Percentiles rank a stretch among this genome's conserved stretches.
phyloP scores from a whole-genome alignment of 2,329 filamentous ascomycete genomes.

The Lachnellula willkommii region DNA sequence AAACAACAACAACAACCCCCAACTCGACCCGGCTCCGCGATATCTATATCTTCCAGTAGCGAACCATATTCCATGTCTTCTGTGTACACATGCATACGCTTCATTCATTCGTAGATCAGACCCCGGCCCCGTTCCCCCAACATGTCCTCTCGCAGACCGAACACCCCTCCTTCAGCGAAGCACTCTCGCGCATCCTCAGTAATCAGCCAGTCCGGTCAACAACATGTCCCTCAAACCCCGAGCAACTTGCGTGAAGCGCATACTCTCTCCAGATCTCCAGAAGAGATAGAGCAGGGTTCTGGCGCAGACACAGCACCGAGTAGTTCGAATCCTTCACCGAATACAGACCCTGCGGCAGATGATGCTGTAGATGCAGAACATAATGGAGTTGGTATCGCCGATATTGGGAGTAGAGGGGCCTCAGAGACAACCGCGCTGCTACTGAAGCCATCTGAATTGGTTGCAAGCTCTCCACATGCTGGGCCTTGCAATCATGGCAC shows the following conservation, averaged over 20 bases:
- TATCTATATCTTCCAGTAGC: background rate
- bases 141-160: conserved; percentile 6
- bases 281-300: conserved; percentile 2
- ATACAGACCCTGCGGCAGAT: conserved; percentile 16
- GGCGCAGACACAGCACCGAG: conserved; percentile 7
- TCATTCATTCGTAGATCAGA: background rate
- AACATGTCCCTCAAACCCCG: conserved; percentile 19
- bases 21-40: background rate
- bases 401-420: conserved; percentile 15
- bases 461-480: conserved; percentile 24
- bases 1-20: background rate
- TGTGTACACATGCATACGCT: background rate
- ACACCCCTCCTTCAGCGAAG: conserved; percentile 1
- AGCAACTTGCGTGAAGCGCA: conserved; percentile 23
- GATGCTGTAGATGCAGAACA: conserved; percentile 10
- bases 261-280: conserved; percentile 16
- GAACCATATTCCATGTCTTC: background rate
- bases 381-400: background rate
- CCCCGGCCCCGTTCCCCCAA: background rate
- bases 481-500: conserved; percentile 64
- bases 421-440: conserved; percentile 51
- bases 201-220: conserved; percentile 4
- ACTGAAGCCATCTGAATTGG: conserved; percentile 33
- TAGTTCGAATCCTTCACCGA: conserved; percentile 21
- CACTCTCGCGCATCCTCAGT: background rate